These are phyloP conservation scores for Crithidia mellificae DNA, from an alignment of 208 protist species.

Conservation along the genomic window DNA sequence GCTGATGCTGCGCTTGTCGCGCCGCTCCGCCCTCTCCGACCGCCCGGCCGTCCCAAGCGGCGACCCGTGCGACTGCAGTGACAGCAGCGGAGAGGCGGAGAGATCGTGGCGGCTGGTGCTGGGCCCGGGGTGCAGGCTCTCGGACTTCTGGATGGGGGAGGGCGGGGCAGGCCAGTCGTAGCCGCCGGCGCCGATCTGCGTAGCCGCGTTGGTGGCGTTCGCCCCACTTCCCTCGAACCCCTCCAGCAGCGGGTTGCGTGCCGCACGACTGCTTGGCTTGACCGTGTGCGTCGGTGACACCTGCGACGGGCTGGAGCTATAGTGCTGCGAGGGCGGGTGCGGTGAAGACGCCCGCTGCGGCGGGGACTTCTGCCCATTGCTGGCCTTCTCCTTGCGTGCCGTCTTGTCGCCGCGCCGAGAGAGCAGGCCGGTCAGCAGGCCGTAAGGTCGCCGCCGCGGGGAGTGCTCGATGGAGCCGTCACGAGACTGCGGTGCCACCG, in stretches of 20 bases:
- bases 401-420: conserved; percentile 15
- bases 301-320: background rate
- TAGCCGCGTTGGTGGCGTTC: background rate
- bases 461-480: background rate
- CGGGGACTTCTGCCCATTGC: background rate
- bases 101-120: conserved; percentile 19
- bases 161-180: conserved; percentile 29
- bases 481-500: conserved; percentile 10
- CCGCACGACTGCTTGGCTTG: background rate
- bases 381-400: conserved; percentile 5
- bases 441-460: background rate
- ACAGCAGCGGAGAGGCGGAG: conserved; percentile 14
- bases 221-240: background rate
- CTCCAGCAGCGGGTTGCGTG: conserved; percentile 13
- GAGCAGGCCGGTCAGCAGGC: conserved; percentile 13
- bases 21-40: background rate
- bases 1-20: conserved; percentile 3
- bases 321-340: background rate
- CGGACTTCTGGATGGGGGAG: background rate
- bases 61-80: conserved; percentile 10
- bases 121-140: background rate
- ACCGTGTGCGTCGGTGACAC: background rate
- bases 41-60: background rate
- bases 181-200: conserved; percentile 11
- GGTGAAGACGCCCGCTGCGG: background rate